Evolutionary conservation across 106 monocot species (phyloP), one percentile per base, ranked within the genome.

Genomic region (Dioscorea zingiberensis): DNA sequence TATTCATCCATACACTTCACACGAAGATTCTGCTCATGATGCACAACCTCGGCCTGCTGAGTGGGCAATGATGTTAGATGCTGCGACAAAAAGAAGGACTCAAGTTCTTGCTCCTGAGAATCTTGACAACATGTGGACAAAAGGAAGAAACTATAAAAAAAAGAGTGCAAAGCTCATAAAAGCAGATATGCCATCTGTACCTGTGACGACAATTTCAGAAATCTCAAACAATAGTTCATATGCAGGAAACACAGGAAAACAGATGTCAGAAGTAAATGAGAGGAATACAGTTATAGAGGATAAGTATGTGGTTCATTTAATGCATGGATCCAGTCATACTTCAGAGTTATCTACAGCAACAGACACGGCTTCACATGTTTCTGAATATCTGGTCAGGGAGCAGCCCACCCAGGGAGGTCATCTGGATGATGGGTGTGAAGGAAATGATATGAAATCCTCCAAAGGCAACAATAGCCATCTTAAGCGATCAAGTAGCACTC

Each of bases 111-210:
- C 88, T 46, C 93, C 98, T 72, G 98, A 98, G 67, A 98, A 98
- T 86, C 77, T 98, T 74, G 98, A 98, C n/a, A 89, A 93, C 65
- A 80, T 98, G 93, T 98, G 98, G 98, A 81, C 93, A 46, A 98
- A 84, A 84, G 98, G 98, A 65, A 88, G 86, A 84, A 88, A 98
- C 75, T 98, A 98, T 75, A 68, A 87, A 67, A 98, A 89, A 76
- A 98, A 89, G 59, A 73, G 63, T 65, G 81, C 71, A 17, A 69
- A 74, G 26, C 54, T 79, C 44, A 19, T 57, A 13, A 84, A 86
- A 76, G 64, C 67, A 48, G 77, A 64, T 14, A 13, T 45, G 48
- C 44, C 69, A 28, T 62, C 63, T 62, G 54, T 46, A 53, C 55
- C 65, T 44, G 63, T 57, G 17, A 80, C 63, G 17, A 56, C 71